Evolutionary conservation across 192 early-diverging fungal species (phyloP).

Genomic region (Podila epicladia): DNA sequence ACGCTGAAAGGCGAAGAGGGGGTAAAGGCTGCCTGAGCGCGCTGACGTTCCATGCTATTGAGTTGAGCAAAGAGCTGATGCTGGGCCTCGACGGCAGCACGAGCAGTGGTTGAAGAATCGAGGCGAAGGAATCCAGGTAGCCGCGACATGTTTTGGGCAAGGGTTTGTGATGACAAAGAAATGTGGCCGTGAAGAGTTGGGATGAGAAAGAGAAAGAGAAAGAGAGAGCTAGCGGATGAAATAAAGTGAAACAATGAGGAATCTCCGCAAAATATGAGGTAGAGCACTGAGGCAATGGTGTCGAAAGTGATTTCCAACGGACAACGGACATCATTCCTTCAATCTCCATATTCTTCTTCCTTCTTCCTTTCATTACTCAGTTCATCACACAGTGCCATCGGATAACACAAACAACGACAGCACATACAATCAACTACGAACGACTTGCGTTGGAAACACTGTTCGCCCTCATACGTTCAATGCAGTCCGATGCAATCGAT

Average conservation of each 20-base stretch:
- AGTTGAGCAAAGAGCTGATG: constrained; percentile 16
- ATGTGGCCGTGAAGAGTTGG: no score
- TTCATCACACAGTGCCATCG: no score
- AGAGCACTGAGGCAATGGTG: no score
- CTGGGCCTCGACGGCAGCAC: neutral
- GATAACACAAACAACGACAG: neutral
- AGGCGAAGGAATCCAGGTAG: constrained; percentile 34
- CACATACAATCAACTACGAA: neutral
- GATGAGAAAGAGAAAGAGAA: neutral
- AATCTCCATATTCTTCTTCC: neutral
- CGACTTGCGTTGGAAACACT: no score
- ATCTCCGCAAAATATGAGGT: no score
- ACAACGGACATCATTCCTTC: neutral
- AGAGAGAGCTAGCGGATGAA: neutral
- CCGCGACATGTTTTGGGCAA: neutral
- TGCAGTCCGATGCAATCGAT: no score
- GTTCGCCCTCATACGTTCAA: no score
- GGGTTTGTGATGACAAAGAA: neutral
- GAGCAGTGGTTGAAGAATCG: neutral
- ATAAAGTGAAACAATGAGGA: neutral
- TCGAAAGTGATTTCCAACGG: neutral
- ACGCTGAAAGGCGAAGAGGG: constrained; percentile 25
- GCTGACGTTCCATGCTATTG: constrained; percentile 17
- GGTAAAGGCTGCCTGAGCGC: constrained; percentile 6
- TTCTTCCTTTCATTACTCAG: no score